These are phyloP conservation scores for Boeremia exigua DNA, from an alignment of 2,329 filamentous ascomycete species.

Conservation along the genomic window DNA sequence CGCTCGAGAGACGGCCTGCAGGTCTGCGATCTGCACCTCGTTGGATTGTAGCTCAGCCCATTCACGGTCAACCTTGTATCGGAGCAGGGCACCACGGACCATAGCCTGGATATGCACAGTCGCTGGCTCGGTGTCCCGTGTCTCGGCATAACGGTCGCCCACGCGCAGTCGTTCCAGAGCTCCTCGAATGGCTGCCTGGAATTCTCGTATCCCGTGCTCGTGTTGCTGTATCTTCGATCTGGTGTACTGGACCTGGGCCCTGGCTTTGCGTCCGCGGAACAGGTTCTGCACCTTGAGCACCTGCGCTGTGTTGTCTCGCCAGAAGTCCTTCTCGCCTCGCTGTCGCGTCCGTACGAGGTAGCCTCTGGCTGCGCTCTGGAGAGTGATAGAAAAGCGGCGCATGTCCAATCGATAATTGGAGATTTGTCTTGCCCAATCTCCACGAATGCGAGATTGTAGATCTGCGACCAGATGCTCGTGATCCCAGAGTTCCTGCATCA, in stretches of 20 bases:
- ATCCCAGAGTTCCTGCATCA: conserved; percentile 92
- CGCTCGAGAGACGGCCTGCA: conserved; percentile 53
- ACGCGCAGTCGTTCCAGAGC: conserved; percentile 51
- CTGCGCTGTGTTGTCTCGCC: conserved; percentile 72
- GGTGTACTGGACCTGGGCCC: conserved; percentile 53
- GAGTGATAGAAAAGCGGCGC: conserved; percentile 76
- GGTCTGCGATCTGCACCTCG: conserved; percentile 54
- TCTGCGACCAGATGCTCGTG: conserved; percentile 78
- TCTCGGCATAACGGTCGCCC: conserved; percentile 63
- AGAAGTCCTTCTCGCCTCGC: conserved; percentile 68
- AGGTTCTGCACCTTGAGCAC: conserved; percentile 84
- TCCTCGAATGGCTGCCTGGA: conserved; percentile 64
- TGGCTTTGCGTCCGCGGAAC: conserved; percentile 68
- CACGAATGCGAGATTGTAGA: conserved; percentile 84
- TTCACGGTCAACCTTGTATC: conserved; percentile 59
- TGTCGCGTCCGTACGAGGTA: conserved; percentile 73
- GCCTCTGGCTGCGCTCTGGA: conserved; percentile 82
- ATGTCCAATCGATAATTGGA: conserved; percentile 82
- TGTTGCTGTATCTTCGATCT: conserved; percentile 57
- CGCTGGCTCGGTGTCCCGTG: conserved; percentile 67
- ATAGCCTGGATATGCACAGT: conserved; percentile 59
- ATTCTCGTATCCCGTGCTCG: conserved; percentile 54
- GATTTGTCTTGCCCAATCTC: conserved; percentile 85
- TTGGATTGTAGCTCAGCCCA: conserved; percentile 49
- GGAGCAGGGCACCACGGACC: conserved; percentile 70